Evolutionary conservation across 495 filamentous ascomycete species (phyloP), one percentile per base, ranked within the genome.

Genomic region (Terfezia boudieri): DNA sequence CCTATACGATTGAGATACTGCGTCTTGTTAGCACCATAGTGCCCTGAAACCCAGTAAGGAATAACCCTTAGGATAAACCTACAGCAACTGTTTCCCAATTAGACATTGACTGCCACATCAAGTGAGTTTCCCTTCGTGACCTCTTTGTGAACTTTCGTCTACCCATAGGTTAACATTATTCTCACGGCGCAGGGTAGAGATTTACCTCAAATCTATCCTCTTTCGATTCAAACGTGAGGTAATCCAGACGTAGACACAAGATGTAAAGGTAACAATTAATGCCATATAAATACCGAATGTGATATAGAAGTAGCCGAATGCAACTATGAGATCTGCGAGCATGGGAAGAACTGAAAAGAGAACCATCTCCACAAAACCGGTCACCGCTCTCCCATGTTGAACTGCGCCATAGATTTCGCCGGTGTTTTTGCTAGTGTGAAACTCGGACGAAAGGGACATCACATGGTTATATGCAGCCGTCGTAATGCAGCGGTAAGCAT

Each of bases 361-460:
- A 49, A 86, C 66, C 10, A 75, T 75, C 50, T 86, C 78, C 23
- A 83, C 67, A 51, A 87, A 69, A 56, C 73, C 71, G 41, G 74
- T 75, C 12, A 88, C 69, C 38, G 76, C 75, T 32, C 71, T 66
- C 8, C 81, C 84, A 58, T 81, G 78, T 35, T 71, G 70, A 35
- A 88, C 75, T 3, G 82, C 76, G 58, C 77, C 72, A 57, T 76
- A 76, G 37, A 88, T 71, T 59, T 86, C 81, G 8, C 78, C 83
- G 4, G 77, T 80, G 54, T 75, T 76, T 68, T 86, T 86, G 52
- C 74, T 73, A 56, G 79, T 80, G 61, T 90, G 83, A 56, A 86
- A 88, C 60, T 89, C 83, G 56, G 79, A 80, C 0, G 81, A 86
- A 23, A 90, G 72, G 52, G 72, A 74, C 76, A 89, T 83, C 23